Percentiles rank a stretch among this genome's conserved stretches.
These are phyloP conservation scores for Puccinia coronata DNA, from an alignment of 1,284 basidiomycete genomes.

Conservation along the genomic window DNA sequence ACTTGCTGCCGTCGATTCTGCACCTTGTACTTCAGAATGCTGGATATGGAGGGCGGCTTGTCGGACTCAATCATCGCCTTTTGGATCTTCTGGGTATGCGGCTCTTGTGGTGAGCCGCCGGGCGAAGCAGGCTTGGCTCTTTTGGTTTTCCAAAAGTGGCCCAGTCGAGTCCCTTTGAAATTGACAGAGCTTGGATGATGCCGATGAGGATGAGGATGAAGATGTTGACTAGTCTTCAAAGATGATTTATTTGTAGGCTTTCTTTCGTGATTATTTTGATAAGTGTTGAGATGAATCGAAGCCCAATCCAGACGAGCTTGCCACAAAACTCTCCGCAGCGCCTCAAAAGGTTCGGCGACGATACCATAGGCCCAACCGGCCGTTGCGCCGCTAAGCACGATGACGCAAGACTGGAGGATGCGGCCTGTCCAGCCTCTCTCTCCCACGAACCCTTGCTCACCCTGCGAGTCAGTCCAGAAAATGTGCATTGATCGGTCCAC, in stretches of 20 bases:
- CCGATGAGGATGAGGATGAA: not conserved
- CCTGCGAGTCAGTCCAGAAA: not conserved
- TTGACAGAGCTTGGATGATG: not conserved
- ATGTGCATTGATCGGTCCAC: constrained; percentile 35
- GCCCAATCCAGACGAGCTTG: constrained; percentile 35
- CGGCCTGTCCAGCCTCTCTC: constrained; percentile 27
- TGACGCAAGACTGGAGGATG: constrained; percentile 35
- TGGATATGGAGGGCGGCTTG: not conserved
- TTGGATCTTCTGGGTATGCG: too few species aligned
- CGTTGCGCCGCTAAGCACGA: constrained; percentile 31
- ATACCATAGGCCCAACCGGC: constrained; percentile 39
- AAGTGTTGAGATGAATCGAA: constrained; percentile 6
- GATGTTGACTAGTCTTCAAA: not conserved
- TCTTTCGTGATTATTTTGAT: not conserved
- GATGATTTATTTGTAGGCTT: not conserved
- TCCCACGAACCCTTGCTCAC: not conserved
- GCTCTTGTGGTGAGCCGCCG: not conserved
- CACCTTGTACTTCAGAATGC: not conserved
- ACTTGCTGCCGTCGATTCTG: not conserved
- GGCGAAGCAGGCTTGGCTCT: not conserved
- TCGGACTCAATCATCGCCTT: not conserved
- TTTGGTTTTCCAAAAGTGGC: constrained; percentile 1
- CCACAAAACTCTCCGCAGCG: constrained; percentile 17
- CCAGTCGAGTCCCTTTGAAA: constrained; percentile 2
- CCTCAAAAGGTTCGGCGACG: constrained; percentile 33